Percentiles rank a stretch among this genome's conserved stretches.
Evolutionary conservation across 148 eudicot species (phyloP).

Genomic region (Rhododendron vialii): DNA sequence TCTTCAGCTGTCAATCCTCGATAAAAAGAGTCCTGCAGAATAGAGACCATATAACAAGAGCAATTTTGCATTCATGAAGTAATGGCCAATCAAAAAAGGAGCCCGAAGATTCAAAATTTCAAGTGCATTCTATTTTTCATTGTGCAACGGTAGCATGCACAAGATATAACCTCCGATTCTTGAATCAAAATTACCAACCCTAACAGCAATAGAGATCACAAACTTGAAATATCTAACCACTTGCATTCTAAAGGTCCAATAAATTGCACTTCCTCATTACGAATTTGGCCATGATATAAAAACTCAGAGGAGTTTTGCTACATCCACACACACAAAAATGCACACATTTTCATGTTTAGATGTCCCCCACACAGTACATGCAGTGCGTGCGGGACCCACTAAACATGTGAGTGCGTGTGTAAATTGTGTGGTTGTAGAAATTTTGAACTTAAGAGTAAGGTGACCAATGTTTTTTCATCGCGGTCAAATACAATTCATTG

Average conservation of each 20-base stretch:
- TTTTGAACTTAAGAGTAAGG: background rate
- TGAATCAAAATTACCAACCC: background rate
- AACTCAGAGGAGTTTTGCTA: too few relatives aligned
- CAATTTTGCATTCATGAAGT: background rate
- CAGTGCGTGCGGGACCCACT: too few relatives aligned
- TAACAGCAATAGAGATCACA: background rate
- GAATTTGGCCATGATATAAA: background rate
- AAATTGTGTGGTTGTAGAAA: too few relatives aligned
- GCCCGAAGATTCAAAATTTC: background rate
- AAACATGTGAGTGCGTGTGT: too few relatives aligned
- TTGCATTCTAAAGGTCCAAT: background rate
- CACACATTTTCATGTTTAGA: too few relatives aligned
- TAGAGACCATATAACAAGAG: background rate
- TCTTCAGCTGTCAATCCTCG: slow-evolving; percentile 88
- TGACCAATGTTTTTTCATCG: background rate
- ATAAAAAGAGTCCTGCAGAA: slow-evolving; percentile 83
- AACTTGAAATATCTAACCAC: background rate
- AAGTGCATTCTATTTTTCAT: background rate
- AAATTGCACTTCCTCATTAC: background rate
- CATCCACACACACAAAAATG: too few relatives aligned
- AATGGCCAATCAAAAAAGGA: background rate
- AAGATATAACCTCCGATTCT: background rate
- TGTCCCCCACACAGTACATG: too few relatives aligned
- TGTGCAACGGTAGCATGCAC: background rate
- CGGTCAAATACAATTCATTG: background rate